Base-by-base conservation (phyloP, 345 rosid species). In the Salix caprea region DNA sequence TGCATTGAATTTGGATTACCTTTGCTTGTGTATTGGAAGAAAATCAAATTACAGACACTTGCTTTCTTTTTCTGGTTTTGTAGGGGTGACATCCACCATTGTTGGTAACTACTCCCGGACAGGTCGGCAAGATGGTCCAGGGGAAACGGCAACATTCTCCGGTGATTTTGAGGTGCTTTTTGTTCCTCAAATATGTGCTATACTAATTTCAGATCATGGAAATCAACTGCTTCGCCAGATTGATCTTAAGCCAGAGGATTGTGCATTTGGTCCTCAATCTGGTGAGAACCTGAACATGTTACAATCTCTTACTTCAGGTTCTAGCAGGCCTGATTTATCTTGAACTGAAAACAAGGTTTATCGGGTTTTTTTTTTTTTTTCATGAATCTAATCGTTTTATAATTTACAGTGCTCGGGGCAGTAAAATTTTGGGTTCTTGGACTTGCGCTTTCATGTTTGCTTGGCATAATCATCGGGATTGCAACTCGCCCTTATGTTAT, bases 101-200 rank as follows among this genome's bases (percentile, higher is more conserved):
- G 91, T 90, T 76, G 93, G 92, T 54, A 92, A 91, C 30, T 62
- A 23, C 72, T 80, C 89, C 18, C 65, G 74, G 56, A 58, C 77
- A 46, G 37, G 0, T 5, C 12, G 94, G 97, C 44, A 77, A 60
- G 93, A 92, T 73, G 94, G 94, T 64, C 94, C 94, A 2, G 91
- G 89, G 6, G 89, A 88, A 75, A 89, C 88, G 74, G 97, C 97
- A 24, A 82, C 93, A 3, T 92, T 92, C 80, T 90, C 97, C 2
- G 75, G 0, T 58, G 89, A 89, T 83, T 88, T 87, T 70, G 93
- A 89, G 72, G 46, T 90, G 73, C 74, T 84, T 72, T 87, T 89
- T 74, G 84, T 88, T 30, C 87, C 89, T 50, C 73, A 76, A 28
- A 80, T 77, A 70, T 92, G 94, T 70, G 87, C 88, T 66, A 84